A percentile compares a stretch with the other conserved stretches of the same genome.
Conservation (phyloP, 805 yeast genomes). For the Ogataea neopini region DNA sequence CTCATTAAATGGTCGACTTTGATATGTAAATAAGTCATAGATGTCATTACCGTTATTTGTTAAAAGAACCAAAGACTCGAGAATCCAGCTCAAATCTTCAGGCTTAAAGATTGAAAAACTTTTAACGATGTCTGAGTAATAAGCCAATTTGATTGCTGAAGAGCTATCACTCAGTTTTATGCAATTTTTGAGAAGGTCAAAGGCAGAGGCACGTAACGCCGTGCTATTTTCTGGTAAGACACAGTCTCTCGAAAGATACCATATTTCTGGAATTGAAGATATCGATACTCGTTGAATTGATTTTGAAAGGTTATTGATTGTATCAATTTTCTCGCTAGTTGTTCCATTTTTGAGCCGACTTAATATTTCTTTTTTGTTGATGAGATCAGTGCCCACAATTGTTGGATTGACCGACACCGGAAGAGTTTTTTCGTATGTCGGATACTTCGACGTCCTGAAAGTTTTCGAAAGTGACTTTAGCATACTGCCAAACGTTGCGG, state of each 20-base stretch:
- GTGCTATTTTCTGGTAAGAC: slow-evolving; percentile 39
- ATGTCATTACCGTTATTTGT: slow-evolving; percentile 39
- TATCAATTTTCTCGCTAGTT: slow-evolving; percentile 41
- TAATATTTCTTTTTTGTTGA: slow-evolving; percentile 24
- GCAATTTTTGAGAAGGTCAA: slow-evolving; percentile 57
- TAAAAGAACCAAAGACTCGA: slow-evolving; percentile 51
- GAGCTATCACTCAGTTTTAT: slow-evolving; percentile 52
- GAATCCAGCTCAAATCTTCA: slow-evolving; percentile 35
- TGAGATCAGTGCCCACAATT: slow-evolving; percentile 30
- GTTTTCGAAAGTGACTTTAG: slow-evolving; percentile 30
- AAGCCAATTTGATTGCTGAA: slow-evolving; percentile 50
- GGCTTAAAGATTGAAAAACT: slow-evolving; percentile 48
- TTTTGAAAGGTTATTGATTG: slow-evolving; percentile 51
- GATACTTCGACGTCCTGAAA: slow-evolving; percentile 20
- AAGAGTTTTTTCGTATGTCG: slow-evolving; percentile 10
- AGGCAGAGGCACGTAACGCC: slow-evolving; percentile 47
- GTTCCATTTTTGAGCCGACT: slow-evolving; percentile 26
- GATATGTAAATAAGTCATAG: slow-evolving; percentile 23
- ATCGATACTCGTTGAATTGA: slow-evolving; percentile 53
- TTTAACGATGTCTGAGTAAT: slow-evolving; percentile 57
- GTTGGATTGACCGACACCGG: slow-evolving; percentile 30
- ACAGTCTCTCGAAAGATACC: slow-evolving; percentile 67
- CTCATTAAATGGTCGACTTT: slow-evolving; percentile 17
- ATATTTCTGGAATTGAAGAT: slow-evolving; percentile 66
- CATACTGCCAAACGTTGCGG: slow-evolving; percentile 12